Base-by-base conservation (phyloP, 345 rosid species). In the Adansonia digitata region DNA sequence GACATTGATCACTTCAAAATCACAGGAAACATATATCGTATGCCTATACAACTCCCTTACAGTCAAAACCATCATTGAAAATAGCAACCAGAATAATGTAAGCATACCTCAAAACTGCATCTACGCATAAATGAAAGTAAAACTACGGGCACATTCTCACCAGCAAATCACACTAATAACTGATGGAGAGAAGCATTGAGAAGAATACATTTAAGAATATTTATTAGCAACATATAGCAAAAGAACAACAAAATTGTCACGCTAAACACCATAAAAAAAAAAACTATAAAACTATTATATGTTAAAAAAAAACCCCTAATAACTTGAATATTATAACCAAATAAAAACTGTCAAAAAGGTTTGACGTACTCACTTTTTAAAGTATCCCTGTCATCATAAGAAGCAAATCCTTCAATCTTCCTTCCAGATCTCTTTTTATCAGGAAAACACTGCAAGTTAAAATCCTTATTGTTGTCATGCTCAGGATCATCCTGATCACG, bases 401-500 rank as follows among this genome's bases (percentile, higher is more conserved):
- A 85, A 74, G 88, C 78, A 79, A 82, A 85, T 4, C 96, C 92
- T 77, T 95, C 98, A 78, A 68, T 78, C 81, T 88, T 92, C 81
- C 84, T 87, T 27, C 78, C 75, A 61, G 88, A 39, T 85, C 86
- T 95, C 81, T 85, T 88, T 81, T 88, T 90, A 66, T 94, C 96
- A 7, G 87, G 77, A 85, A 83, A 78, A 35, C 78, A 84, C 31
- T 85, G 97, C 81, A 79, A 77, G 79, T 81, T 81, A 75, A 82
- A 75, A 69, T 86, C 92, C 78, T 76, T 86, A 82, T 65, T 84
- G 78, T 82, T 85, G 62, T 90, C 98, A 66, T 84, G 93, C 74
- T 91, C 97, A 60, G 88, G 80, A 74, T 88, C 94, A 46, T 89
- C 91, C 80, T 82, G 86, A 80, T 89, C 93, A 77, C 83, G 89